These are phyloP conservation scores for Candida mesenterica DNA, from an alignment of 1,139 yeast species.

Conservation along the genomic window DNA sequence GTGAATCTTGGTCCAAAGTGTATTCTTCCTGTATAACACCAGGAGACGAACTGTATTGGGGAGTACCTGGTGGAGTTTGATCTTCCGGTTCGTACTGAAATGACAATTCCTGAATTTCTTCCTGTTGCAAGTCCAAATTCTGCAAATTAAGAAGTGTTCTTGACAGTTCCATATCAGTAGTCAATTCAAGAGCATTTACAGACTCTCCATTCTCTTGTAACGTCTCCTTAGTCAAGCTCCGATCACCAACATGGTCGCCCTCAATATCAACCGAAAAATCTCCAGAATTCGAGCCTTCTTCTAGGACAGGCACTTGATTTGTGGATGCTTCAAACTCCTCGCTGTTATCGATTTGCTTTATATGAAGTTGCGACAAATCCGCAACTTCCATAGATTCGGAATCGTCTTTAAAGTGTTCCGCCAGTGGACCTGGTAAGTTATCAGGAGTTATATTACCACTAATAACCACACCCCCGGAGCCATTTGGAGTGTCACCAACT, in stretches of 20 bases:
- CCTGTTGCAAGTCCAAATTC: neutral
- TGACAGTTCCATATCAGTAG: neutral
- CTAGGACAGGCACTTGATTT: no score
- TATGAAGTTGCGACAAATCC: no score
- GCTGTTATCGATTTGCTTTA: no score
- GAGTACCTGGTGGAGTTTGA: neutral
- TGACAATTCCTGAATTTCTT: neutral
- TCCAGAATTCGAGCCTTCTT: no score
- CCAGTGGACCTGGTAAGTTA: no score
- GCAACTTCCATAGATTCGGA: no score
- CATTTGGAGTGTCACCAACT: no score
- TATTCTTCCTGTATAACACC: slow-evolving; percentile 22
- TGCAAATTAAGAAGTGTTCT: neutral
- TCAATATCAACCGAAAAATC: neutral
- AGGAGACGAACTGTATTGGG: slow-evolving; percentile 5
- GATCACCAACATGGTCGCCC: neutral
- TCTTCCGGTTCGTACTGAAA: neutral
- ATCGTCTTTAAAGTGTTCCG: no score
- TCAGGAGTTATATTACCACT: no score
- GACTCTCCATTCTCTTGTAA: neutral
- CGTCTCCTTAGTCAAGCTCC: no score
- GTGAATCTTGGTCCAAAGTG: slow-evolving; percentile 15
- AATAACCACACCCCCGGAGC: no score
- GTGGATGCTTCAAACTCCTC: no score
- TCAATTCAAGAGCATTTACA: neutral